Base-by-base conservation (phyloP, 306 rosid genomes). In the Vigna trinervia region DNA sequence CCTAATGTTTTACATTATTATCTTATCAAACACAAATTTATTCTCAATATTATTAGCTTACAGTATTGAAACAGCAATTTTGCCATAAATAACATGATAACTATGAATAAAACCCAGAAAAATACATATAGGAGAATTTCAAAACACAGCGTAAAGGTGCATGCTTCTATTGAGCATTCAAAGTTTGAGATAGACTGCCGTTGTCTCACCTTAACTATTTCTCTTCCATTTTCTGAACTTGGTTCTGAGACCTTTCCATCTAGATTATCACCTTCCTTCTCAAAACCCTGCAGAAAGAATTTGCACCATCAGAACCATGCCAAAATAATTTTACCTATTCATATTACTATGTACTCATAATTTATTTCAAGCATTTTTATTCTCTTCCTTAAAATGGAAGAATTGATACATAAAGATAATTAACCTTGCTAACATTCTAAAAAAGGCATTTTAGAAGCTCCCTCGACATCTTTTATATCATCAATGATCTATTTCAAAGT, bases 181-280 rank as follows among this genome's bases (percentile, higher is more conserved):
- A 30, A 22, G 15, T 70, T 32, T 41, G 14, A 74, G 50, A 10
- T 45, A 11, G 5, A 62, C 12, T 17, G 5, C 20, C 22, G 53
- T 14, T 65, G 38, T 68, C 79, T 71, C 66, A 82, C 89, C 86
- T 79, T 68, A 51, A 43, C 63, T 32, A 17, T 13, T 82, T 38
- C 71, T 19, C 73, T 74, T 20, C 41, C 83, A 50, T 80, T 45
- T 68, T 80, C 63, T 17, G 57, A 77, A 23, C 69, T 34, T 60
- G 7, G 3, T 26, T 54, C 75, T 41, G 71, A 38, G 6, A 1
- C 52, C 54, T 79, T 79, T 43, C 46, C 77, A 75, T 22, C 82
- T 48, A 28, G 12, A 58, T 64, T 71, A 50, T 39, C 81, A 62
- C 69, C n/a, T 64, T 75, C 79, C 63, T 85, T 82, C 66, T 30